phyloP scores from a whole-genome alignment of 2,329 filamentous ascomycete genomes.

The Fonsecaea nubica region DNA sequence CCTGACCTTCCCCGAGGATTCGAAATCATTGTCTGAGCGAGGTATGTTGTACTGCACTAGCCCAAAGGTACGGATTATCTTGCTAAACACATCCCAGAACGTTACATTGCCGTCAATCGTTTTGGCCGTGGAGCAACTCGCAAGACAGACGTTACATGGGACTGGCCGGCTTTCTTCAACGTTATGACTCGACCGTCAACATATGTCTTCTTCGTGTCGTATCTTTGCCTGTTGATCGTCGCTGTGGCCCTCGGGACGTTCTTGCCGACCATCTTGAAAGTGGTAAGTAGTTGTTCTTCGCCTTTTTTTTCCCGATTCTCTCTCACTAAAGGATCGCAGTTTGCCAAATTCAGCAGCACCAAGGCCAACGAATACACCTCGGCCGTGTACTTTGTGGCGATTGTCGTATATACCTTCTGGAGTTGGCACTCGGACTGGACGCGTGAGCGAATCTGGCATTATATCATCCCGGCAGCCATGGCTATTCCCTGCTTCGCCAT shows the following conservation, averaged over 20 bases:
- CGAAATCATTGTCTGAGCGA: slow-evolving; percentile 35
- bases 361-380: slow-evolving; percentile 40
- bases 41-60: slow-evolving; percentile 11
- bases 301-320: neutral
- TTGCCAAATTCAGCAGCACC: slow-evolving; percentile 34
- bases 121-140: slow-evolving; percentile 38
- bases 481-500: slow-evolving; percentile 40
- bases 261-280: slow-evolving; percentile 38
- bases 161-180: slow-evolving; percentile 35
- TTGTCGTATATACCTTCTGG: slow-evolving; percentile 36
- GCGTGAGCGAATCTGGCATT: slow-evolving; percentile 41
- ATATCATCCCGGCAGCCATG: slow-evolving; percentile 33
- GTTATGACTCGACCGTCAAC: slow-evolving; percentile 40
- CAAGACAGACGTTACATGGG: slow-evolving; percentile 36
- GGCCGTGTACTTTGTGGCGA: slow-evolving; percentile 36
- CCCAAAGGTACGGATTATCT: neutral
- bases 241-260: slow-evolving; percentile 39
- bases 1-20: slow-evolving; percentile 39
- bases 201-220: slow-evolving; percentile 38
- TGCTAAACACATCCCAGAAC: slow-evolving; percentile 22
- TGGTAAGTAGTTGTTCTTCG: slow-evolving; percentile 15
- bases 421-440: slow-evolving; percentile 40
- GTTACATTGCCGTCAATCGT: slow-evolving; percentile 39
- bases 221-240: slow-evolving; percentile 37
- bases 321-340: slow-evolving; percentile 24